Evolutionary conservation across 1,139 yeast genomes (phyloP), one percentile per base, ranked within the genome.

Genomic region (Blastobotrys malaysiensis): DNA sequence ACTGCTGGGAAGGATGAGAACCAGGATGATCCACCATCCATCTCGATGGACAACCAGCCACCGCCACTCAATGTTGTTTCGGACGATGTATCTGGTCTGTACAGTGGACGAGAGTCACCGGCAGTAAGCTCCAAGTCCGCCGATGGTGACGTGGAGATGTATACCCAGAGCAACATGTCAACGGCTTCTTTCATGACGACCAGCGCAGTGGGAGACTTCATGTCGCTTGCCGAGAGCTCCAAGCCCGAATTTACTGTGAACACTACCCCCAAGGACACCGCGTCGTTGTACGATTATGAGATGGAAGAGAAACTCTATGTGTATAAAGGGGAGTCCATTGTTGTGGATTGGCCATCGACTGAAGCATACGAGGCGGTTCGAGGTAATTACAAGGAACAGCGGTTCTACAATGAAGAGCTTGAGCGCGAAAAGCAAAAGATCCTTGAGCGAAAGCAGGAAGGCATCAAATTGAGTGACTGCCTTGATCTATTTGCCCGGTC

Each of bases 401-500:
- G 39, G 39, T 31, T 31, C 39, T 3, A 31, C 39, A 31, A 31
- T 16, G 39, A 31, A 7, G 39, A 31, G 39, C 39, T 31, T n/a
- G 39, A 31, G 16, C 26, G 46, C 49, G 45, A 52, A 16, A 31
- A 31, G 7, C 39, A n/a, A 7, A 31, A 50, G 50, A 43, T 52
- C 52, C 82, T 79, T 55, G 76, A 70, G 51, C 74, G 76, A 55
- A 77, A 76, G 52, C 73, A 80, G n/a, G 75, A 76, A 13, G 64
- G 61, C 0, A 78, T 88, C 14, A 78, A 86, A 0, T 74, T 93
- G 39, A 79, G 81, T 59, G 95, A 88, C 61, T 93, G 98, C 65
- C 71, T 93, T 50, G 80, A 79, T 44, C 69, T 83, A 57, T 93
- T 93, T 66, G 83, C 95, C 21, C 81, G 82, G 52, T 86, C 95